phyloP scores from a whole-genome alignment of 108 stramenopile genomes.

The Bacterosira constricta region DNA sequence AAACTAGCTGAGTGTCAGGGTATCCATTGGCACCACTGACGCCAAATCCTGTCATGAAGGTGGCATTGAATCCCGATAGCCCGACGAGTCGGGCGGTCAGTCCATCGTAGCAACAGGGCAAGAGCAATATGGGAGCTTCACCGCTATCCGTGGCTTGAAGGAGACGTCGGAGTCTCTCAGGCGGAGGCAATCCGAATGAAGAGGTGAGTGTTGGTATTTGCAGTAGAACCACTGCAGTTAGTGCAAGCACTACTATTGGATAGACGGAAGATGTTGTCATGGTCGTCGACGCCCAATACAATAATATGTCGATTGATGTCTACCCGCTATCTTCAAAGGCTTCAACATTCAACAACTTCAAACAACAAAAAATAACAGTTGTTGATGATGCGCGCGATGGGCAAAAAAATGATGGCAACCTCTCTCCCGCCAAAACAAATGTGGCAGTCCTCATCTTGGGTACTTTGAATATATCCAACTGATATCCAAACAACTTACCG shows the following conservation, averaged over 20 bases:
- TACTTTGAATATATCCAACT: no score
- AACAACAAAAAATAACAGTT: no score
- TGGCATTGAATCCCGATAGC: constrained; percentile 89
- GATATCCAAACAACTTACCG: no score
- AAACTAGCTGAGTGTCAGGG: constrained; percentile 92
- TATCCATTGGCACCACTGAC: constrained; percentile 87
- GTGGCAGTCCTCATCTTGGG: no score
- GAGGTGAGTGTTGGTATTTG: neutral
- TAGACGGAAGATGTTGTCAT: neutral
- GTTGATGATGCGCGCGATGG: no score
- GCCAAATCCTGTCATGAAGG: constrained; percentile 99
- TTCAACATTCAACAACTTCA: no score
- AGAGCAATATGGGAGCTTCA: constrained; percentile 62
- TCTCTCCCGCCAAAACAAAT: no score
- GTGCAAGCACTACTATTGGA: neutral
- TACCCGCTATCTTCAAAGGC: no score
- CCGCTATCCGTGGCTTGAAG: constrained; percentile 27
- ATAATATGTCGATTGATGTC: no score
- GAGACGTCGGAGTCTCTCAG: constrained; percentile 50
- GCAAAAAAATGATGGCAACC: no score
- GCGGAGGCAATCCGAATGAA: constrained; percentile 51
- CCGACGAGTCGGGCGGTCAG: constrained; percentile 90
- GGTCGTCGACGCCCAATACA: neutral
- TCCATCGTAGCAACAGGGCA: constrained; percentile 97
- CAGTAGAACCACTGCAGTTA: constrained; percentile 10